phyloP scores from a whole-genome alignment of 345 rosid species.

The Alliaria petiolata region DNA sequence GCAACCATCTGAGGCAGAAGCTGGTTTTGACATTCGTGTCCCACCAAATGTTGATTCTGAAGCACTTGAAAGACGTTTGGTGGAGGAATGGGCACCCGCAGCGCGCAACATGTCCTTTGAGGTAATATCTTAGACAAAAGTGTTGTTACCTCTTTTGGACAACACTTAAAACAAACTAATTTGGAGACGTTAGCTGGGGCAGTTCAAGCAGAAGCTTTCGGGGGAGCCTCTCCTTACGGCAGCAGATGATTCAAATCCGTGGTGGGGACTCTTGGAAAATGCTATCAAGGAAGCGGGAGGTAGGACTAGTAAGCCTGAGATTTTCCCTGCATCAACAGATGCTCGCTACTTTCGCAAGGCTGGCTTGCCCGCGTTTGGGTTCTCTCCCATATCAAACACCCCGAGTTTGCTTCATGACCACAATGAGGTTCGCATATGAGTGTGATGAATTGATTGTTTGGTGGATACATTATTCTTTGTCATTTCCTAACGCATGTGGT shows the following conservation, averaged over 20 bases:
- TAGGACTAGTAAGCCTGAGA: slow-evolving; percentile 65
- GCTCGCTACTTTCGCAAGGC: slow-evolving; percentile 60
- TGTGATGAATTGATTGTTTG: background rate
- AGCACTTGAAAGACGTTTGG: slow-evolving; percentile 73
- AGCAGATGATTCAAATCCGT: slow-evolving; percentile 66
- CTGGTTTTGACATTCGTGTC: slow-evolving; percentile 86
- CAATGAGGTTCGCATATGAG: slow-evolving; percentile 47
- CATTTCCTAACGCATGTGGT: slow-evolving; percentile 8
- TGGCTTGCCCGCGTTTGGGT: slow-evolving; percentile 84
- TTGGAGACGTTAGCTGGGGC: slow-evolving; percentile 38
- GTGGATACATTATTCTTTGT: background rate
- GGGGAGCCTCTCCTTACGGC: slow-evolving; percentile 66
- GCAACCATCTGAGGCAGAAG: slow-evolving; percentile 98
- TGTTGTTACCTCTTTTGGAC: background rate
- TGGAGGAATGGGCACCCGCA: slow-evolving; percentile 97
- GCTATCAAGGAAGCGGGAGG: slow-evolving; percentile 75
- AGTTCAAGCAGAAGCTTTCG: slow-evolving; percentile 72
- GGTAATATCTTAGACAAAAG: slow-evolving; percentile 36
- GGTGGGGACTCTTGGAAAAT: slow-evolving; percentile 85
- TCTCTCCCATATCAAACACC: slow-evolving; percentile 91
- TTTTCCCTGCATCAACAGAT: slow-evolving; percentile 91
- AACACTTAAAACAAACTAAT: background rate
- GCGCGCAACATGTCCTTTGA: slow-evolving; percentile 86
- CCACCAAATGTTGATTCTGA: slow-evolving; percentile 73
- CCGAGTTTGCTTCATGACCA: slow-evolving; percentile 90